Evolutionary conservation across 805 yeast genomes (phyloP), one percentile per base, ranked within the genome.

Genomic region (Lipomyces lipofer): DNA sequence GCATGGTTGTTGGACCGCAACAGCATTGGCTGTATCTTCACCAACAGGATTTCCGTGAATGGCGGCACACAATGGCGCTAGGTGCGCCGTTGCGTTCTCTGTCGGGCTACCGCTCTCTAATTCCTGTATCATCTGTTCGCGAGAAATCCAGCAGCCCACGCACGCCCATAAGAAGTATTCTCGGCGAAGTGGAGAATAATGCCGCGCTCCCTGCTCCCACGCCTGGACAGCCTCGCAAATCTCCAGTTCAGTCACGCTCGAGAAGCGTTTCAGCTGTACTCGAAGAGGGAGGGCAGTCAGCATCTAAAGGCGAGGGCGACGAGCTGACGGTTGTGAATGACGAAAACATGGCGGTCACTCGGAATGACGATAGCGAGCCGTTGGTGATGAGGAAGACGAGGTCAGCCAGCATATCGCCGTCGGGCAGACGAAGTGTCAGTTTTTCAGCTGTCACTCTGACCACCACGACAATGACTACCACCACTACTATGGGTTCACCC

Each of bases 1-100:
- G 99, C 39, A 94, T 94, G 99, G 97, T 94, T n/a, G 99, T 94
- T 28, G 99, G 99, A 0, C 99, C 99, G 1, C 99, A 94, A 71
- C 99, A 94, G 69, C 99, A 94, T 73, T 94, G 99, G 99, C 77
- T 94, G 55, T 94, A 94, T 67, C 78, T 94, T 60, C 97, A 94
- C 69, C 99, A 94, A 71, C 85, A 89, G 70, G 97, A 91, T 63
- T 94, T 94, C 71, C 79, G 97, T 66, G 97, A 90, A 66, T 94
- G 99, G 98, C 81, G 89, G 69, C 64, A 89, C 97, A 49, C 60
- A 10, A 58, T 52, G 58, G 51, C 39, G 8, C 40, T 47, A 49
- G 64, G 45, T 40, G 56, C 53, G 53, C 64, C 54, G 60, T 77
- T 42, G 24, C 32, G 51, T 13, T 19, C 74, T 56, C 21, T 74